Base-by-base conservation (phyloP, 2,329 filamentous ascomycete species). In the Neodidymelliopsis sp. region DNA sequence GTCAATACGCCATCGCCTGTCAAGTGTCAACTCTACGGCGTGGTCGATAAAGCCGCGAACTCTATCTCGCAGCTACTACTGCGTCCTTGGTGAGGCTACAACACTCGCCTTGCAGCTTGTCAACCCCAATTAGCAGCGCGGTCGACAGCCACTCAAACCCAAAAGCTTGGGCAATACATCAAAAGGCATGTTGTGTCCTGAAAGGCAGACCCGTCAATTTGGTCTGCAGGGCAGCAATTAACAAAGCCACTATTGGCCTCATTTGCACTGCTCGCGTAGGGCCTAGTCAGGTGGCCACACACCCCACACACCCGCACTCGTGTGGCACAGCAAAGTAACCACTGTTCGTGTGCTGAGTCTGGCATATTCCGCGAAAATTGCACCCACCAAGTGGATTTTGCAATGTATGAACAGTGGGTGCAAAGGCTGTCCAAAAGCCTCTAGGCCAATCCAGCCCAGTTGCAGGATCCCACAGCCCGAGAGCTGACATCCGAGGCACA, bases 21-120 rank as follows among this genome's bases (percentile, higher is more conserved):
- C 62, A 62, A 44, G 47, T 63, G 56, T 60, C 57, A 60, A 57
- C 54, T 55, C 50, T 57, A 59, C 54, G 52, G 40, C 46, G 38
- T 34, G n/a, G 47, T 58, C 45, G 41, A 61, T 50, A 56, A 39
- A 52, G 34, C 49, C 50, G 41, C 44, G 36, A 56, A 56, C 50
- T 54, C 45, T 56, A 54, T 54, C 35, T 15, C 7, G 18, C 10
- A 13, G 36, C 39, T 11, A 9, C 25, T 39, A 37, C n/a, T 29
- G 28, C 18, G 18, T 19, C 22, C n/a, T 45, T n/a, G 23, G 18
- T 18, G 20, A 8, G 24, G 29, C 35, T 44, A 20, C 15, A 15
- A 37, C 29, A 27, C 47, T 49, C 30, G 52, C 49, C 48, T n/a
- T 59, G 52, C 56, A 60, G 54, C 53, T 30, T 53, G 56, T 55